phyloP scores from a whole-genome alignment of 1,284 basidiomycete genomes.

The Tilletia horrida region DNA sequence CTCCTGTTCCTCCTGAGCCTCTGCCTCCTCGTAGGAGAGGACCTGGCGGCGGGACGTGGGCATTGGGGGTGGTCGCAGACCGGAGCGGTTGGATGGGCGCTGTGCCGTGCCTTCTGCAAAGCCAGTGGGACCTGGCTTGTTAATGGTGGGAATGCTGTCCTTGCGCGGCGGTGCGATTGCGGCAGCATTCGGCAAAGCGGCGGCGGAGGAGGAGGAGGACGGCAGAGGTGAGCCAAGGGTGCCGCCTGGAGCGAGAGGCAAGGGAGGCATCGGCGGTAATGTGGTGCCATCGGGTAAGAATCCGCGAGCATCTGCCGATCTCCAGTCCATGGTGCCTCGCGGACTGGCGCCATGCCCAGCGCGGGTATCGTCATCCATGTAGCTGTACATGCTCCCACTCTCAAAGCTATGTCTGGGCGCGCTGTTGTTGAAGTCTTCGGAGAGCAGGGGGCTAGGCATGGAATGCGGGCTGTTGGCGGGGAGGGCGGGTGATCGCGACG shows the following conservation, averaged over 20 bases:
- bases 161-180: too few relatives aligned
- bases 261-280: slow-evolving; percentile 2
- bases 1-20: slow-evolving; percentile 16
- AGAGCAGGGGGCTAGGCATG: slow-evolving; percentile 11
- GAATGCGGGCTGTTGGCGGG: slow-evolving; percentile 7
- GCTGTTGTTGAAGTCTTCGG: slow-evolving; percentile 1
- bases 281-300: not conserved
- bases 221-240: too few relatives aligned
- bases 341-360: slow-evolving; percentile 4
- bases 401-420: slow-evolving; percentile 5
- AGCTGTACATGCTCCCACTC: slow-evolving; percentile 12
- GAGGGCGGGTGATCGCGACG: not conserved
- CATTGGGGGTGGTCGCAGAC: slow-evolving; percentile 6
- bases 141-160: not conserved
- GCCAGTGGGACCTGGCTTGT: not conserved
- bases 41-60: not conserved
- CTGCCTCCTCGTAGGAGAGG: slow-evolving; percentile 21
- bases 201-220: too few relatives aligned
- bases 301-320: not conserved
- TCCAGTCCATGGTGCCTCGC: not conserved
- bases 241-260: too few relatives aligned
- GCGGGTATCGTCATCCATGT: slow-evolving; percentile 16
- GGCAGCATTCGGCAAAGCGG: too few relatives aligned
- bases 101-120: not conserved
- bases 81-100: not conserved